A percentile compares a stretch with the other conserved stretches of the same genome.
phyloP scores from a whole-genome alignment of 495 filamentous ascomycete species.

The Hyphodiscus hymeniophilus region DNA sequence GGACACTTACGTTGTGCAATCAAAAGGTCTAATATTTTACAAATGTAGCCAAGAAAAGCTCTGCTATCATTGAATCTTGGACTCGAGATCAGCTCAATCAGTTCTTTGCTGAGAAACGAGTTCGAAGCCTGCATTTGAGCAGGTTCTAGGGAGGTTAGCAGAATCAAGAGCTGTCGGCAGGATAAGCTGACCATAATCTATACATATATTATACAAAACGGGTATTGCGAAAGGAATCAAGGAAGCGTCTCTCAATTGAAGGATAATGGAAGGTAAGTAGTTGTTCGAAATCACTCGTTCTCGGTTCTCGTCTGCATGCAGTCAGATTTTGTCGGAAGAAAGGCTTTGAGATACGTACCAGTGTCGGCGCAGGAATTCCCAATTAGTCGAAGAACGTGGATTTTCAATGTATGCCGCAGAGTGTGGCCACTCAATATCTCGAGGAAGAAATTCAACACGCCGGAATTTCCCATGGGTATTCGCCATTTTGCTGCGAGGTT shows the following conservation, averaged over 20 bases:
- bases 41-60: slow-evolving; percentile 30
- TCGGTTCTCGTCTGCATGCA: slow-evolving; percentile 58
- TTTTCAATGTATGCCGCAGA: slow-evolving; percentile 25
- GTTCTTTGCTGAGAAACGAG: slow-evolving; percentile 30
- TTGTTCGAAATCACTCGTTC: slow-evolving; percentile 53
- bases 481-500: slow-evolving; percentile 48
- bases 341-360: slow-evolving; percentile 34
- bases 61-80: slow-evolving; percentile 23
- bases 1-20: slow-evolving; percentile 31
- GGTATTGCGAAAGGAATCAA: slow-evolving; percentile 51
- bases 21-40: slow-evolving; percentile 43
- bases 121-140: slow-evolving; percentile 44
- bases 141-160: slow-evolving; percentile 31
- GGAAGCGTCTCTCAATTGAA: slow-evolving; percentile 39
- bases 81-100: slow-evolving; percentile 32
- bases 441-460: slow-evolving; percentile 60
- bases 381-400: slow-evolving; percentile 57
- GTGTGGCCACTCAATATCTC: slow-evolving; percentile 36
- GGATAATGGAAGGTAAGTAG: slow-evolving; percentile 47
- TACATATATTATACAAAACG: slow-evolving; percentile 65
- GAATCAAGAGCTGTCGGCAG: background rate
- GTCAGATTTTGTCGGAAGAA: background rate
- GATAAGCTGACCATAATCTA: slow-evolving; percentile 56
- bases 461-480: slow-evolving; percentile 55
- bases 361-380: slow-evolving; percentile 80